Conservation (phyloP, 352 stramenopile genomes). For the Phytophthora macrochlamydospora region DNA sequence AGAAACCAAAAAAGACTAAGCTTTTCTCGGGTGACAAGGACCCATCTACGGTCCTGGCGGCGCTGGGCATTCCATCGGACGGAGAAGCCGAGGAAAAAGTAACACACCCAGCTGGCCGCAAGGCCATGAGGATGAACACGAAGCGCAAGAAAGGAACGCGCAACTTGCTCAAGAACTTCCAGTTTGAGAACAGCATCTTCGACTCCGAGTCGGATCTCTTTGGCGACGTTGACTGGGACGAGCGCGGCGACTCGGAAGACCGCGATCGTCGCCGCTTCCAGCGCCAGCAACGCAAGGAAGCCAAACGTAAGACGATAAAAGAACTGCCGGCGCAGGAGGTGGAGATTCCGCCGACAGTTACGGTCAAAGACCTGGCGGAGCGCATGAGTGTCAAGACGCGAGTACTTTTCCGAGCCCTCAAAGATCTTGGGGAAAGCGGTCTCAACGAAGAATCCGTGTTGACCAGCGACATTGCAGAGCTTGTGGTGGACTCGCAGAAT, state of each 20-base stretch:
- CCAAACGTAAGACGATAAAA: slow-evolving; percentile 44
- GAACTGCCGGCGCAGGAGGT: slow-evolving; percentile 65
- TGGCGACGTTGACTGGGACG: slow-evolving; percentile 78
- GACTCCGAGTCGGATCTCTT: slow-evolving; percentile 71
- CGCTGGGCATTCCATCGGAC: slow-evolving; percentile 35
- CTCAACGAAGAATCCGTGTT: slow-evolving; percentile 75
- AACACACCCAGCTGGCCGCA: slow-evolving; percentile 31
- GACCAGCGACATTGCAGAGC: slow-evolving; percentile 76
- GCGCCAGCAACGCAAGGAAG: slow-evolving; percentile 59
- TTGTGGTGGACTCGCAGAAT: slow-evolving; percentile 82
- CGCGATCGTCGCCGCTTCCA: slow-evolving; percentile 73
- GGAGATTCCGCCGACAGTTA: slow-evolving; percentile 75
- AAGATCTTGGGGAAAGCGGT: slow-evolving; percentile 70
- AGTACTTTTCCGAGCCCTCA: slow-evolving; percentile 66
- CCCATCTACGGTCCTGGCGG: slow-evolving; percentile 35
- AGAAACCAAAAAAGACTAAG: slow-evolving; percentile 48
- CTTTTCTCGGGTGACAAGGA: slow-evolving; percentile 39
- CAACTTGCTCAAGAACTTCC: slow-evolving; percentile 79
- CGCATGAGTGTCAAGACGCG: slow-evolving; percentile 82
- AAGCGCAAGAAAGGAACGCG: slow-evolving; percentile 81
- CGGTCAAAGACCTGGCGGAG: slow-evolving; percentile 80
- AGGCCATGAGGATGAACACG: slow-evolving; percentile 62
- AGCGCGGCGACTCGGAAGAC: slow-evolving; percentile 47
- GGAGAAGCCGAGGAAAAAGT: slow-evolving; percentile 16
- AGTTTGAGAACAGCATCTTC: slow-evolving; percentile 90